Conservation (phyloP, 1,139 yeast species). For the Nakaseomyces sp. region DNA sequence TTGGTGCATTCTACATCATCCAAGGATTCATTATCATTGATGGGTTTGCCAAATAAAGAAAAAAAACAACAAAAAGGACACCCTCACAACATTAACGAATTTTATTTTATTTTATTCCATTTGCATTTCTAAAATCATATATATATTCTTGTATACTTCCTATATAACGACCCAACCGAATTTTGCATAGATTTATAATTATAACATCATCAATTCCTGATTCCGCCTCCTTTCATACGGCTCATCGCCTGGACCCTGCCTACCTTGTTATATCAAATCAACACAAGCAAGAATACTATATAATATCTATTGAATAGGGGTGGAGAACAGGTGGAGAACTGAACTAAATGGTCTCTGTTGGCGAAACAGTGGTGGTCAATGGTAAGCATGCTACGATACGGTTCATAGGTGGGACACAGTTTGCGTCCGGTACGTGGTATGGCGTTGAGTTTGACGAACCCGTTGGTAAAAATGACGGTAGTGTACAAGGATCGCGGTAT, state of each 20-base stretch:
- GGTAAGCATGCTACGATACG: slow-evolving; percentile 27
- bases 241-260: too few species aligned
- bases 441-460: slow-evolving; percentile 65
- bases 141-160: too few species aligned
- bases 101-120: too few species aligned
- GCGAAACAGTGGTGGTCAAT: background rate
- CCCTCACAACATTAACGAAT: background rate
- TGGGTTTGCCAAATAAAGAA: background rate
- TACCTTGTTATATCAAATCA: background rate
- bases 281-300: background rate
- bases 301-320: too few species aligned
- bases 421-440: slow-evolving; percentile 64
- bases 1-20: slow-evolving; percentile 49
- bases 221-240: too few species aligned
- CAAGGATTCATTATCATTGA: slow-evolving; percentile 4
- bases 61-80: too few species aligned
- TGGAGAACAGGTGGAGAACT: too few species aligned
- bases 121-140: too few species aligned
- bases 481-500: slow-evolving; percentile 54
- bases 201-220: too few species aligned
- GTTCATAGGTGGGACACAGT: slow-evolving; percentile 46
- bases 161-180: too few species aligned
- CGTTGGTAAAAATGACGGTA: slow-evolving; percentile 73
- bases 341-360: background rate
- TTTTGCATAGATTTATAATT: too few species aligned